Base-by-base conservation (phyloP, 345 rosid species). In the Linum trigynum region DNA sequence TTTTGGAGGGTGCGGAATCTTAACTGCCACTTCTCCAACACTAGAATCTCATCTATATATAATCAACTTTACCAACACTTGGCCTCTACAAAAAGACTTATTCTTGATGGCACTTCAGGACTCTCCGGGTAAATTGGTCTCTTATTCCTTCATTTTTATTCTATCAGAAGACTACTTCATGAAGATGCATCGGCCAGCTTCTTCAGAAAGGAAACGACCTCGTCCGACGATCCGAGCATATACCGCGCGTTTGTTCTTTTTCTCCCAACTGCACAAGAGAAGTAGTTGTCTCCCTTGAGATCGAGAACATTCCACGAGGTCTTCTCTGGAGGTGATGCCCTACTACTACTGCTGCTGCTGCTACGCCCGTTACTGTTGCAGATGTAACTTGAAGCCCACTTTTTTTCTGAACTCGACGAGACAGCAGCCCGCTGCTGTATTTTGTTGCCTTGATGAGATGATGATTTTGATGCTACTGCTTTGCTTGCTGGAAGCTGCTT, bases 261-360 rank as follows among this genome's bases (percentile, higher is more conserved):
- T 65, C 99, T 83, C 12, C 95, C 96, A 3, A 95, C 99, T 0
- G 99, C 81, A 48, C 97, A 89, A 8, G 99, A 95, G 82, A 95
- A 95, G 77, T 95, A 95, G 74, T 95, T 91, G 60, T 91, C 97
- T 61, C 89, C 92, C 74, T 89, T 95, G 69, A 95, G 97, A 79
- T 95, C 99, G 51, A 95, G 99, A 72, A 95, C 97, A 50, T 86
- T 95, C 95, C 95, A 91, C 7, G 99, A 86, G 40, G 76, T 86
- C 77, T 86, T 95, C 63, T 91, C 99, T 0, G 86, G 32, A 23
- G 32, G 83, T 12, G 92, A 79, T 37, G 92, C 76, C 10, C 84
- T 83, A 23, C 32, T 23, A 23, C 32, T 23, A 23, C 32, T 23
- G 32, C 32, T 23, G 32, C 32, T 23, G 32, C 32, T 23, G 32